A percentile compares a stretch with the other conserved stretches of the same genome.
Evolutionary conservation across 2,329 filamentous ascomycete genomes (phyloP).

Genomic region (Huntiella abstrusa): DNA sequence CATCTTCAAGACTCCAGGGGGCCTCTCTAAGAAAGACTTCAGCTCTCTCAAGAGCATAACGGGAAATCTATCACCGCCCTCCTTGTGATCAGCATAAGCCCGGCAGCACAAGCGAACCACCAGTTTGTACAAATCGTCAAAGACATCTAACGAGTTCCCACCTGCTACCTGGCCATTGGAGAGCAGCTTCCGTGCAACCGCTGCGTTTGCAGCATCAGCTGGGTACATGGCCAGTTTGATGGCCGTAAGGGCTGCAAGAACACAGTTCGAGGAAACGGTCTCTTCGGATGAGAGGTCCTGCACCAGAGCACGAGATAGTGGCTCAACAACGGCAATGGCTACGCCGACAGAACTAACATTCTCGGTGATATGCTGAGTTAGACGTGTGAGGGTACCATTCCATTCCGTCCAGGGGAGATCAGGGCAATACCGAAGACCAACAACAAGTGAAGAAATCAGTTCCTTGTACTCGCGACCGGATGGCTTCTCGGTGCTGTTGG

Average conservation of each 20-base stretch:
- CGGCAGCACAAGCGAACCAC: constrained; percentile 31
- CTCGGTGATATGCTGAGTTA: constrained; percentile 36
- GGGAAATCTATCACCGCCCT: constrained; percentile 14
- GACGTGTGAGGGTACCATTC: constrained; percentile 35
- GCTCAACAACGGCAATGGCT: constrained; percentile 50
- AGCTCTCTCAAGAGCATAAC: constrained; percentile 34
- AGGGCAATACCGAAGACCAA: constrained; percentile 33
- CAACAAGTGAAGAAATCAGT: constrained; percentile 46
- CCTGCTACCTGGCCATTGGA: constrained; percentile 37
- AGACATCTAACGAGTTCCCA: constrained; percentile 36
- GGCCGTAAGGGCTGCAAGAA: constrained; percentile 24
- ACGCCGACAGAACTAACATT: constrained; percentile 51
- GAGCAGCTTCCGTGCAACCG: constrained; percentile 44
- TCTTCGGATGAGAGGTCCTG: constrained; percentile 10
- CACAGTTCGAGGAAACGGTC: constrained; percentile 14
- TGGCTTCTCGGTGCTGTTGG: constrained; percentile 2
- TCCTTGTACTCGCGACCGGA: constrained; percentile 53
- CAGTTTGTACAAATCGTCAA: constrained; percentile 46
- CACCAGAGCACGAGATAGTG: constrained; percentile 34
- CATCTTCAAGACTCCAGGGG: constrained; percentile 29
- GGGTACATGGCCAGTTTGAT: constrained; percentile 33
- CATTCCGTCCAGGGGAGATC: constrained; percentile 28
- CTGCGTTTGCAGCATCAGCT: constrained; percentile 41
- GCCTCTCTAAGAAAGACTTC: constrained; percentile 31
- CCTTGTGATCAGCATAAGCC: constrained; percentile 29